Conservation (phyloP, 2,329 filamentous ascomycete genomes). For the Penicillium psychrosexuale region DNA sequence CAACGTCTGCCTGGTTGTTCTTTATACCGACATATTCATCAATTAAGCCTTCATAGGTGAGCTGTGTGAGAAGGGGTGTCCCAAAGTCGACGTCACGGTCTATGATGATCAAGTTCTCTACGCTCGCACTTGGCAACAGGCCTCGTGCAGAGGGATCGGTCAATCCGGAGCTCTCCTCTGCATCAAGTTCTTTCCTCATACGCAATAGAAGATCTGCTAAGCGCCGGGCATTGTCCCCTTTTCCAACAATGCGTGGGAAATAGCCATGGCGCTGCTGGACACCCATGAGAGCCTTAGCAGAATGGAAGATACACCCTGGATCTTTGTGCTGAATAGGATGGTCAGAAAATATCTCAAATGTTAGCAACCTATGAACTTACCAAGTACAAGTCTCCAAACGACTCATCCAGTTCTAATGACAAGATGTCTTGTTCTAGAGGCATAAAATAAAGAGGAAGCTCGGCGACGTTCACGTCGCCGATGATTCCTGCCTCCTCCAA, state of each 20-base stretch:
- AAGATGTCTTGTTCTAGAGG: conserved; percentile 87
- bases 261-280: conserved; percentile 89
- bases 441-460: conserved; percentile 85
- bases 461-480: conserved; percentile 84
- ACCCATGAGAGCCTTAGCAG: conserved; percentile 89
- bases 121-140: conserved; percentile 77
- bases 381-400: conserved; percentile 83
- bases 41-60: conserved; percentile 94
- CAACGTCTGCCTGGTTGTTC: conserved; percentile 89
- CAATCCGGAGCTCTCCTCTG: conserved; percentile 66
- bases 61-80: conserved; percentile 84
- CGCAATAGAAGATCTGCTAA: conserved; percentile 82
- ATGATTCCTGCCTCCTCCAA: conserved; percentile 90
- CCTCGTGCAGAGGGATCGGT: conserved; percentile 57
- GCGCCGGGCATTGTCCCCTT: conserved; percentile 88
- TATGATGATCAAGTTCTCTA: conserved; percentile 90
- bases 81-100: conserved; percentile 94
- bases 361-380: conserved; percentile 38
- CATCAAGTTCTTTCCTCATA: conserved; percentile 88
- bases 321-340: conserved; percentile 65
- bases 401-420: conserved; percentile 83
- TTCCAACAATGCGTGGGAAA: conserved; percentile 90
- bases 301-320: conserved; percentile 81
- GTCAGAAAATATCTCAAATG: not conserved
- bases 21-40: conserved; percentile 91